phyloP scores from a whole-genome alignment of 2,329 filamentous ascomycete genomes.

The Neopestalotiopsis rosae region DNA sequence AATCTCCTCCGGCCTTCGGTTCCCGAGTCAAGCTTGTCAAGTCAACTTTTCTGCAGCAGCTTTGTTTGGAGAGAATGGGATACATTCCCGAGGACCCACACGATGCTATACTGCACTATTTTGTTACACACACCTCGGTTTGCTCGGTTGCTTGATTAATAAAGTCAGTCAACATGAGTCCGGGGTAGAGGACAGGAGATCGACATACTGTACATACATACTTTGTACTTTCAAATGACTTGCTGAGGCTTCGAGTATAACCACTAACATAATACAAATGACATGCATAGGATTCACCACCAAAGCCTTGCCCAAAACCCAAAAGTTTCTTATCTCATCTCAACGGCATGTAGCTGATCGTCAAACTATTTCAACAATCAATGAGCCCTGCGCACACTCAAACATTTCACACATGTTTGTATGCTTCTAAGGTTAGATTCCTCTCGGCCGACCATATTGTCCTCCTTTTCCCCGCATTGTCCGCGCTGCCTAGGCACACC shows the following conservation, averaged over 20 bases:
- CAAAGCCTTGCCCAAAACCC: neutral
- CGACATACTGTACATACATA: too few relatives aligned
- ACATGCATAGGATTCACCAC: neutral
- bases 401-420: too few relatives aligned
- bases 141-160: neutral
- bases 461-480: conserved; percentile 1
- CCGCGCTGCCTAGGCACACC: neutral
- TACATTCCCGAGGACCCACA: neutral
- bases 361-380: neutral
- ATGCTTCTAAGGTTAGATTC: neutral
- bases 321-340: neutral
- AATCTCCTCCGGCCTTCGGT: neutral
- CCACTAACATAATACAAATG: neutral
- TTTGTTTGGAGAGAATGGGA: too few relatives aligned
- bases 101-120: neutral
- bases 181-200: neutral
- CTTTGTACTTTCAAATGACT: neutral
- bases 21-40: neutral
- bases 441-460: neutral
- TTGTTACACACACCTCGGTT: neutral
- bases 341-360: neutral
- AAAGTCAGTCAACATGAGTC: neutral
- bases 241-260: neutral
- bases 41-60: neutral
- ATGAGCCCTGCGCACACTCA: too few relatives aligned